phyloP scores from a whole-genome alignment of 805 yeast species.

The Teunomyces panamensis region DNA sequence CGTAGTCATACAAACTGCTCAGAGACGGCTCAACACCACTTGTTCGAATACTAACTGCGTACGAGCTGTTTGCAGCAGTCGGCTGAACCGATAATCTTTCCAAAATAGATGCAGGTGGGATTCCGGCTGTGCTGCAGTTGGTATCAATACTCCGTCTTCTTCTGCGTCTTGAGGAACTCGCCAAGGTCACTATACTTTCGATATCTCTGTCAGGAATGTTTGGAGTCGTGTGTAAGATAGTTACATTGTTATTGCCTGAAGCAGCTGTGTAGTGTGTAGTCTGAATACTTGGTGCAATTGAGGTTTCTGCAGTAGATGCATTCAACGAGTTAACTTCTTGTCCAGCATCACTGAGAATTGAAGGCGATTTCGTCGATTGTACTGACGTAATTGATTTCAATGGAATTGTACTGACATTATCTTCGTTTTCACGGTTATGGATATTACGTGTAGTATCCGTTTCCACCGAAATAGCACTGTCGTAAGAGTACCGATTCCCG shows the following conservation, averaged over 20 bases:
- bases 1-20: conserved; percentile 12
- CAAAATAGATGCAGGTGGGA: conserved; percentile 70
- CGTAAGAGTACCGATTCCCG: neutral
- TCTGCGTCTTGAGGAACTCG: conserved; percentile 36
- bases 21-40: conserved; percentile 14
- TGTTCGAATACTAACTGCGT: conserved; percentile 13
- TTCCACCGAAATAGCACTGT: neutral
- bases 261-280: conserved; percentile 6
- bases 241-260: neutral
- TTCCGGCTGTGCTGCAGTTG: conserved; percentile 64
- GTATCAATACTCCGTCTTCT: conserved; percentile 47
- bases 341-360: conserved; percentile 30
- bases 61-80: conserved; percentile 24
- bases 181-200: conserved; percentile 43
- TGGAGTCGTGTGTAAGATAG: neutral
- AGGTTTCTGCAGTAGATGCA: conserved; percentile 51
- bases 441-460: neutral
- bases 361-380: conserved; percentile 40
- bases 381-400: conserved; percentile 43
- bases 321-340: conserved; percentile 30
- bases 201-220: conserved; percentile 32
- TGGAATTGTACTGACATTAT: conserved; percentile 48
- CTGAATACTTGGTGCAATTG: conserved; percentile 43
- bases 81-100: conserved; percentile 46
- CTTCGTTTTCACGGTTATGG: conserved; percentile 13